phyloP scores from a whole-genome alignment of 2,329 filamentous ascomycete genomes.

The Penicillium sclerotiorum region DNA sequence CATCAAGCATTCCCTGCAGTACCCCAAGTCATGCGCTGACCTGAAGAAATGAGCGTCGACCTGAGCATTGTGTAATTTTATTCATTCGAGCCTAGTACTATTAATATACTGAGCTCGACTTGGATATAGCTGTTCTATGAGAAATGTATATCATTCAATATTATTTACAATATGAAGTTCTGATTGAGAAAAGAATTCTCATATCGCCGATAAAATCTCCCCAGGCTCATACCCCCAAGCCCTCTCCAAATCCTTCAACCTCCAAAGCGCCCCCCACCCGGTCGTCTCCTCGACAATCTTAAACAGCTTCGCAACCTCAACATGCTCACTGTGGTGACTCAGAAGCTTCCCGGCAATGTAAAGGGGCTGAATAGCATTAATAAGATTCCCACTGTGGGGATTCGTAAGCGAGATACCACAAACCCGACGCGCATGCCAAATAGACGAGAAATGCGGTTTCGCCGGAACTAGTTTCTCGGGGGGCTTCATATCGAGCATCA shows the following conservation, averaged over 20 bases:
- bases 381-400: slow-evolving; percentile 56
- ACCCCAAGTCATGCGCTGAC: slow-evolving; percentile 23
- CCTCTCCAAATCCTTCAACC: slow-evolving; percentile 53
- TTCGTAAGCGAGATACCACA: slow-evolving; percentile 60
- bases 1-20: slow-evolving; percentile 41
- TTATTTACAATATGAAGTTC: background rate
- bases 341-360: slow-evolving; percentile 58
- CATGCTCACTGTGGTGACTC: slow-evolving; percentile 51
- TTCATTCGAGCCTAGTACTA: background rate
- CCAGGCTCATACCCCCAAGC: slow-evolving; percentile 31
- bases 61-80: background rate
- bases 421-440: slow-evolving; percentile 59
- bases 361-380: slow-evolving; percentile 60
- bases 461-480: slow-evolving; percentile 23
- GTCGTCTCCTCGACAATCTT: slow-evolving; percentile 54
- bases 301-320: slow-evolving; percentile 41
- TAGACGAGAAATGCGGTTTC: slow-evolving; percentile 40
- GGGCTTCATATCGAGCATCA: slow-evolving; percentile 52
- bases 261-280: slow-evolving; percentile 57
- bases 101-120: too few relatives aligned
- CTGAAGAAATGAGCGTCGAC: slow-evolving; percentile 1
- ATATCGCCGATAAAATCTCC: slow-evolving; percentile 27
- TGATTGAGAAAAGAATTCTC: background rate
- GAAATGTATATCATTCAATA: background rate
- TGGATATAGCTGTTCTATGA: background rate